Evolutionary conservation across 495 filamentous ascomycete genomes (phyloP), one percentile per base, ranked within the genome.

Genomic region (Platismatia glauca): DNA sequence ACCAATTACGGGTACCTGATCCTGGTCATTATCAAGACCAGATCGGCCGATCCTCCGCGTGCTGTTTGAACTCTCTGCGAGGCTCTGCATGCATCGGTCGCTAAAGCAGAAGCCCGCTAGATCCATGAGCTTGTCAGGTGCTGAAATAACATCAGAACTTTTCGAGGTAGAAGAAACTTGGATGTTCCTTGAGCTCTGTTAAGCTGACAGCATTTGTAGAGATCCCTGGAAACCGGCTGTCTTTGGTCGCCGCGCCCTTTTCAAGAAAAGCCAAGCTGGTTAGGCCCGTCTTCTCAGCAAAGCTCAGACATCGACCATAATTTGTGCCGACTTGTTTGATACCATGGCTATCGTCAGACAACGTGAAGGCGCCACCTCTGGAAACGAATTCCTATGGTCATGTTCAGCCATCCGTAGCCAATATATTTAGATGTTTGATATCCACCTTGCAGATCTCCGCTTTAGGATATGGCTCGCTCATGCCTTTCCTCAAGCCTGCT

Each of bases 281-380:
- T 34, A 87, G 81, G 20, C 78, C 81, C 37, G 74, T 73, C 18
- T 64, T 60, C 59, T 78, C 73, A 57, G 84, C 62, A 62, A 83
- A 95, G 0, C 82, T 76, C 61, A 88, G 68, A n/a, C 85, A 76
- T 27, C 76, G 76, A 48, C 71, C 69, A 73, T 85, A 90, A 69
- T 89, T 85, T 62, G 85, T 80, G 53, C 82, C 88, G 5, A 97
- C 80, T 72, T 97, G 91, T 12, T 81, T 86, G 62, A 90, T 79
- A 33, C 87, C 85, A 71, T 97, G 93, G 69, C 90, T 93, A 71
- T 97, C 93, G 72, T 97, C 93, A 5, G 89, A 94, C 44, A 97
- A 75, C 60, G 88, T 90, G 68, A 96, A 94, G 57, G 80, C 79
- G 24, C 93, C 93, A n/a, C 87, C 87, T 56, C 85, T 76, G 11